Evolutionary conservation across 306 rosid genomes (phyloP), one percentile per base, ranked within the genome.

Genomic region (Leucaena leucocephala): DNA sequence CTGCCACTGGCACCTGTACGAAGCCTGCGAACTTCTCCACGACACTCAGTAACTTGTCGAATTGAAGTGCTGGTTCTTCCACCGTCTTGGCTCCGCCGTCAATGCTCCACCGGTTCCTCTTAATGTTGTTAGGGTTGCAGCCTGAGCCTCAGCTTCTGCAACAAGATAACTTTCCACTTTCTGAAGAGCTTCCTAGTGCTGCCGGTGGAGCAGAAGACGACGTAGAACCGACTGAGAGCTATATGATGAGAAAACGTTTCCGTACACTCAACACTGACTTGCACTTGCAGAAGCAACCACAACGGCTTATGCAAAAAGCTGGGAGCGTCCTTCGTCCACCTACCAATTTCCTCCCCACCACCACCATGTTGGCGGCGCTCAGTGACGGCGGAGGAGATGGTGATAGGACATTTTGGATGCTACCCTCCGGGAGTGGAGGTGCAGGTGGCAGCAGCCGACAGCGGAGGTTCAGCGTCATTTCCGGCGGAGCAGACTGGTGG

Each of bases 1-100:
- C 95, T 35, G 93, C 97, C 46, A 90, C 94, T 12, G 97, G 94
- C 0, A 90, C 94, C 8, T 91, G 93, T 6, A 85, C 91, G 10
- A 90, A 90, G 4, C 90, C 97, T 0, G 89, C 94, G 0, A 88
- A 85, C 78, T 90, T 88, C 87, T 92, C 94, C 57, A 81, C 94
- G 57, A 81, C 91, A 1, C 81, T 90, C 0, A 85, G 88, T 55
- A 84, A 89, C 40, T 77, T 85, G 77, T 87, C 91, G 44, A 73
- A 87, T 11, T 84, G 93, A 5, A 76, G 77, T 57, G 77, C 75
- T 6, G 80, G 50, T 34, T 52, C 87, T 44, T 52, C 86, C 2
- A 62, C 82, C 40, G 58, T 68, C 36, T 54, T 63, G 3, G 89
- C 86, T 66, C 90, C 87, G 44, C 86, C 85, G 8, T 81, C 90